A percentile compares a stretch with the other conserved stretches of the same genome.
Conservation (phyloP, 257 asterid genomes). For the Parsonsia alboflavescens region DNA sequence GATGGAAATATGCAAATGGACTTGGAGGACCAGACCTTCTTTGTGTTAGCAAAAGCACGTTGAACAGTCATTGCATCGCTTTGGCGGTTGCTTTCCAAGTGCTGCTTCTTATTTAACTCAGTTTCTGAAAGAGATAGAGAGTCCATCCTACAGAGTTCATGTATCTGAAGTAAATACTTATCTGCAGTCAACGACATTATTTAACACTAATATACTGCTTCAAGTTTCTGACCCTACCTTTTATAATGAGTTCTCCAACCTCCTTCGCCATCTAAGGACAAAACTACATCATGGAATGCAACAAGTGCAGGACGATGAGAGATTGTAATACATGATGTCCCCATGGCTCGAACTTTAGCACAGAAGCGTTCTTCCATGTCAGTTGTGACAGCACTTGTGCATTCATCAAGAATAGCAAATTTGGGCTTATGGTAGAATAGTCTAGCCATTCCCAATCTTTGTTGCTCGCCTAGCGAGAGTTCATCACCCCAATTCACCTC, state of each 20-base stretch:
- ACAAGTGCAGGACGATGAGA: slow-evolving; percentile 99
- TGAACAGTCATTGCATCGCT: slow-evolving; percentile 86
- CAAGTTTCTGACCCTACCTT: slow-evolving; percentile 38
- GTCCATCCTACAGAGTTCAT: slow-evolving; percentile 49
- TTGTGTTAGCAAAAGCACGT: slow-evolving; percentile 82
- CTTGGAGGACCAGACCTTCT: slow-evolving; percentile 41
- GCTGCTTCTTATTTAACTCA: slow-evolving; percentile 43
- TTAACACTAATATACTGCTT: slow-evolving; percentile 5
- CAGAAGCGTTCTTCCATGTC: slow-evolving; percentile 99
- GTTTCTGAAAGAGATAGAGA: slow-evolving; percentile 51
- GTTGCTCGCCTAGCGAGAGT: slow-evolving; percentile 94
- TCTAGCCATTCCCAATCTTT: slow-evolving; percentile 99
- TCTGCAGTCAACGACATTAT: slow-evolving; percentile 3
- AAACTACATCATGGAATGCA: slow-evolving; percentile 94
- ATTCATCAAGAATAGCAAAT: slow-evolving; percentile 95
- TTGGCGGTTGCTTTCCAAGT: slow-evolving; percentile 70
- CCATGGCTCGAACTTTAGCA: slow-evolving; percentile 96
- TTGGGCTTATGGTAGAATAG: slow-evolving; percentile 97
- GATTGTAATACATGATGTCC: slow-evolving; percentile 95
- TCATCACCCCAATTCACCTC: slow-evolving; percentile 99
- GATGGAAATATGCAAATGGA: slow-evolving; percentile 7
- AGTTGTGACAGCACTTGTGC: slow-evolving; percentile 99
- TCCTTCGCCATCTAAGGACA: slow-evolving; percentile 99
- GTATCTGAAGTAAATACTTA: slow-evolving; percentile 21
- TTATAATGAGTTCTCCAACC: slow-evolving; percentile 90